These are phyloP conservation scores for Prunus salicina DNA, from an alignment of 306 rosid genomes.

Conservation along the genomic window DNA sequence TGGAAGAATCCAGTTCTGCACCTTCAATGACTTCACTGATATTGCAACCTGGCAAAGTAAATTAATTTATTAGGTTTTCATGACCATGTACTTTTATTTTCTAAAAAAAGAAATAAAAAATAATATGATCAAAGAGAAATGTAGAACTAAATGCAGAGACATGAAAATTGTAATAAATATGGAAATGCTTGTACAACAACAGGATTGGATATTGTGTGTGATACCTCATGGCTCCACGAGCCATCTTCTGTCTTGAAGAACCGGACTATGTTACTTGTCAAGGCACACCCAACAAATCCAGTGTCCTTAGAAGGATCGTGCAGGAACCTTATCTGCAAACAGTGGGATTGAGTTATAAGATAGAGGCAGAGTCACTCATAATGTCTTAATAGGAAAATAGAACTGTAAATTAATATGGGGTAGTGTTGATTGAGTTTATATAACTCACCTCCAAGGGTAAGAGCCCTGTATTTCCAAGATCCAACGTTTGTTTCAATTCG, in stretches of 20 bases:
- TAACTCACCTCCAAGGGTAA: conserved; percentile 74
- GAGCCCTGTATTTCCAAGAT: conserved; percentile 83
- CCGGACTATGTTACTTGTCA: conserved; percentile 83
- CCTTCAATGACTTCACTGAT: conserved; percentile 71
- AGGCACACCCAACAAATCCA: conserved; percentile 87
- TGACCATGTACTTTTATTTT: background rate
- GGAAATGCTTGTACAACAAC: background rate
- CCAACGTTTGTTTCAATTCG: conserved; percentile 84
- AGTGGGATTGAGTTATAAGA: conserved; percentile 1
- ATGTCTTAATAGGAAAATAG: background rate
- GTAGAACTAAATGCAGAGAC: background rate
- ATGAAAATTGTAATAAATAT: background rate
- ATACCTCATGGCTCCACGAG: conserved; percentile 93
- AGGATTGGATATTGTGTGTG: background rate
- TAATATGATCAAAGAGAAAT: background rate
- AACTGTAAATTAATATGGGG: background rate
- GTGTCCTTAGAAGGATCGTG: conserved; percentile 93
- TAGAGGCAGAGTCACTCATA: no score
- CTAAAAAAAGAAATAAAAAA: background rate
- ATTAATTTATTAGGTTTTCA: background rate
- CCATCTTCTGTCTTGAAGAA: conserved; percentile 71
- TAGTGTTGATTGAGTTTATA: background rate
- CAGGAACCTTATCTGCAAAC: conserved; percentile 73
- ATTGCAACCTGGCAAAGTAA: conserved; percentile 54
- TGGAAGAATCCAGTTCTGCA: conserved; percentile 91